Evolutionary conservation across 345 rosid genomes (phyloP), one percentile per base, ranked within the genome.

Genomic region (Lepidium sativum): DNA sequence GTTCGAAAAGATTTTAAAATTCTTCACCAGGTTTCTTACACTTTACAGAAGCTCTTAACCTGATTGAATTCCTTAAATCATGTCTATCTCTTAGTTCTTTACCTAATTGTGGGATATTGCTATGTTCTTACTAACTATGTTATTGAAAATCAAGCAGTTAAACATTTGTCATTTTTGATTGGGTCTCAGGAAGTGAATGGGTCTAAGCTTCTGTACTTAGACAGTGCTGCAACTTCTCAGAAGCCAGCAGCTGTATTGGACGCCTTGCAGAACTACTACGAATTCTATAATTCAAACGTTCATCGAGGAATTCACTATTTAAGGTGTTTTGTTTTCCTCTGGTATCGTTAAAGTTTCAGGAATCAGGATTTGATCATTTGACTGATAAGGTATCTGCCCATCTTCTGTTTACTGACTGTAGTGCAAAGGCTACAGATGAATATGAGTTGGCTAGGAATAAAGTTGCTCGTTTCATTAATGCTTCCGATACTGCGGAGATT

Each of bases 171-270:
- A 5, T 4, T 2, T 50, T 16, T 4, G 42, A 6, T 33, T 29
- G 38, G 42, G 71, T 49, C 31, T 72, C 76, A 88, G 97, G 83
- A 87, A 78, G 83, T 92, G 32, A 85, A 92, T 62, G 97, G 95
- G 18, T 79, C 84, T 14, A 84, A 83, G 65, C 97, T 92, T 23
- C 89, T 92, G 37, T 92, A 89, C 84, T 77, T 92, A 54, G 98
- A 92, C 68, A 92, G 81, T 68, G 98, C 94, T 16, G 97, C 98
- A n/a, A 92, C 97, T 39, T 92, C 98, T 31, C 98, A 92, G 80
- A 92, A 92, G 69, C 98, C 98, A 3, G 54, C 54, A 38, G 69
- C 78, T 23, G 96, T 92, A 23, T 43, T 92, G 74, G 84, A 89
- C 13, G 83, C 97, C 12, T 71, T 92, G 40, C 87, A 79, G 76